Conservation (phyloP, 495 filamentous ascomycete genomes). For the Lepraria neglecta region DNA sequence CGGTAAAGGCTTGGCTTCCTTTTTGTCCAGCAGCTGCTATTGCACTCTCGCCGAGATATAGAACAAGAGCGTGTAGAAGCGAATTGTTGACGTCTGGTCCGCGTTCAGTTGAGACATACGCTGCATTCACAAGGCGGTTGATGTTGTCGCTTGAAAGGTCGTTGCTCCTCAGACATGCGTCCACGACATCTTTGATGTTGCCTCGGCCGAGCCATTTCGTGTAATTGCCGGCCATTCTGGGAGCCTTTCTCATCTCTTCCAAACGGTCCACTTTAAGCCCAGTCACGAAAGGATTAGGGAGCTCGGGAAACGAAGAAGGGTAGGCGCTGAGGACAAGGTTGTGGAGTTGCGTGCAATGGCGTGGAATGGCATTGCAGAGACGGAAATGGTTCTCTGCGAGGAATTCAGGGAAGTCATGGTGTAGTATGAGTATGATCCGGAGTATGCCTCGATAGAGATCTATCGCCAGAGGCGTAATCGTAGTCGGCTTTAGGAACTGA, state of each 20-base stretch:
- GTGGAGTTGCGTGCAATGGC: constrained; percentile 78
- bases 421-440: constrained; percentile 74
- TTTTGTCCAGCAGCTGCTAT: constrained; percentile 52
- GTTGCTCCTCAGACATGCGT: constrained; percentile 55
- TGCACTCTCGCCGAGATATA: constrained; percentile 72
- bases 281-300: constrained; percentile 72
- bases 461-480: constrained; percentile 63
- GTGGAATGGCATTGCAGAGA: constrained; percentile 78
- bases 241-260: constrained; percentile 65
- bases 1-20: constrained; percentile 58
- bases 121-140: constrained; percentile 61
- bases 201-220: constrained; percentile 51
- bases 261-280: constrained; percentile 77
- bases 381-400: constrained; percentile 78
- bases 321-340: constrained; percentile 84
- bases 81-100: constrained; percentile 50
- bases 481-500: constrained; percentile 67
- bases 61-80: constrained; percentile 72
- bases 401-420: constrained; percentile 94
- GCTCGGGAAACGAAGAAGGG: constrained; percentile 65
- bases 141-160: constrained; percentile 59
- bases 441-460: constrained; percentile 79
- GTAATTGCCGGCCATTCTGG: constrained; percentile 56
- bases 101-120: constrained; percentile 41
- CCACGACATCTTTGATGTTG: constrained; percentile 61